These are phyloP conservation scores for Halophytophthora polymorphica DNA, from an alignment of 352 stramenopile species.

Conservation along the genomic window DNA sequence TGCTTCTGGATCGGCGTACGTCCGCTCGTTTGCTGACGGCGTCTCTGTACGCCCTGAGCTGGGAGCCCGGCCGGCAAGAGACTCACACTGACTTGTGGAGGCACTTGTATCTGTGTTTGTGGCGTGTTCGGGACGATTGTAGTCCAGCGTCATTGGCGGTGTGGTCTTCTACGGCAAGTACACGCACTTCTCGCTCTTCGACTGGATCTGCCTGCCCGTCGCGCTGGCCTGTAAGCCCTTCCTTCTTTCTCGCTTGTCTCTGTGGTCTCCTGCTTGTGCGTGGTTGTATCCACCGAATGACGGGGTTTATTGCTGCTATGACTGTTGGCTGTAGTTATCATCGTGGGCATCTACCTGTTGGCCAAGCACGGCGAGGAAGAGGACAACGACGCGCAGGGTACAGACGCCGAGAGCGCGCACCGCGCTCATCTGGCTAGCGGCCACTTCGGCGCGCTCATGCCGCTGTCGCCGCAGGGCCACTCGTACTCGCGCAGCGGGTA, in stretches of 20 bases:
- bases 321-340: conserved; percentile 54
- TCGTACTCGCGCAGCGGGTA: conserved; percentile 38
- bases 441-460: conserved; percentile 81
- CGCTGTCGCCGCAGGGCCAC: conserved; percentile 53
- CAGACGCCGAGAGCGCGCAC: conserved; percentile 35
- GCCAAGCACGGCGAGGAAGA: conserved; percentile 73
- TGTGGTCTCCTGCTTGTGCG: neutral
- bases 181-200: conserved; percentile 65
- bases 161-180: conserved; percentile 89
- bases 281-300: neutral
- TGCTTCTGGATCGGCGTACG: conserved; percentile 86
- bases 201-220: conserved; percentile 81
- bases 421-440: conserved; percentile 46
- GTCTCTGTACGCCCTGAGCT: too few relatives aligned
- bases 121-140: conserved; percentile 4
- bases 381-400: conserved; percentile 24
- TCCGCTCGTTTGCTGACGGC: conserved; percentile 14
- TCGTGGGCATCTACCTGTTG: conserved; percentile 79
- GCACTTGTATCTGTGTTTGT: conserved; percentile 10
- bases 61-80: too few relatives aligned
- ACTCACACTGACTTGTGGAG: neutral
- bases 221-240: conserved; percentile 59
- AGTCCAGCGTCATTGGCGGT: conserved; percentile 81
- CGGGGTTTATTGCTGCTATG: conserved; percentile 3
- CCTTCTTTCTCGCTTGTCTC: neutral